These are phyloP conservation scores for Podila clonocystis DNA, from an alignment of 192 early-diverging fungal genomes.

Conservation along the genomic window DNA sequence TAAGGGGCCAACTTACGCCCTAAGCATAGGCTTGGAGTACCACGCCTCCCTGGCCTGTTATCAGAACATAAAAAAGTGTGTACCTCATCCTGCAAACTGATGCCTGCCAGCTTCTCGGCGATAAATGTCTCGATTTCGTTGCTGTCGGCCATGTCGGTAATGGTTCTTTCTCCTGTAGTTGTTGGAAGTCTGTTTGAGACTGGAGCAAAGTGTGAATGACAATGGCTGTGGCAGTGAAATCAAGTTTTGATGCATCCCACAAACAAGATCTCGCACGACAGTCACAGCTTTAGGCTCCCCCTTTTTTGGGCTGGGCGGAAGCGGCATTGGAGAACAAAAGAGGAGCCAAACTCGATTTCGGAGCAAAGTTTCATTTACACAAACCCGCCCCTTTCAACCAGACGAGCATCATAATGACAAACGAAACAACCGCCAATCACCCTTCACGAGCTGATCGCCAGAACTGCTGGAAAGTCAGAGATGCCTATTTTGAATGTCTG, in stretches of 20 bases:
- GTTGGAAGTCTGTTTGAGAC: no score
- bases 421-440: slow-evolving; percentile 49
- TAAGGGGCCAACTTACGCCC: background rate
- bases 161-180: background rate
- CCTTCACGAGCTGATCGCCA: slow-evolving; percentile 73
- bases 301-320: no score
- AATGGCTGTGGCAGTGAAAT: no score
- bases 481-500: slow-evolving; percentile 84
- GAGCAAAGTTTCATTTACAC: background rate
- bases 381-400: background rate
- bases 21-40: background rate
- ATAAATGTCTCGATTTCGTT: slow-evolving; percentile 43
- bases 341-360: no score
- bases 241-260: no score
- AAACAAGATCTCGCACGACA: no score
- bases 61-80: background rate
- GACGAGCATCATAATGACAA: slow-evolving; percentile 13
- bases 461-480: slow-evolving; percentile 81
- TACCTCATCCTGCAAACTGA: slow-evolving; percentile 49
- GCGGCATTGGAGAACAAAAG: no score
- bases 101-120: slow-evolving; percentile 28
- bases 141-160: slow-evolving; percentile 17
- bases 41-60: no score
- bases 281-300: no score
- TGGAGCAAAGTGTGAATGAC: no score